These are phyloP conservation scores for Pseudoturritis turrita DNA, from an alignment of 345 rosid species.

Conservation along the genomic window DNA sequence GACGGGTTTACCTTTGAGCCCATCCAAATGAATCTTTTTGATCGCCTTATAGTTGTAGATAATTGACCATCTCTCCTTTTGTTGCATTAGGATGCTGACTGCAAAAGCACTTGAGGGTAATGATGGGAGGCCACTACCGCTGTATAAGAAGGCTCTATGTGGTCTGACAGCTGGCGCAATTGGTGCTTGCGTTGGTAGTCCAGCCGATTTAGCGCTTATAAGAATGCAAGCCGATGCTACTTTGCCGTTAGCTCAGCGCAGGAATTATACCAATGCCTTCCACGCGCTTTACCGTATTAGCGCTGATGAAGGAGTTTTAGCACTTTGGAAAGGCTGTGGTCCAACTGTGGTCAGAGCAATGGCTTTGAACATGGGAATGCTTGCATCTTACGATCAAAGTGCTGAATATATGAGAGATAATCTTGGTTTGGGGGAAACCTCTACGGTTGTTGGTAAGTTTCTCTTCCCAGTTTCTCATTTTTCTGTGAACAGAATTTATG, in stretches of 20 bases:
- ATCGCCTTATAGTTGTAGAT: background rate
- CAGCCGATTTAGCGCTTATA: constrained; percentile 95
- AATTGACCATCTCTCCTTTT: background rate
- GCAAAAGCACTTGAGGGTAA: constrained; percentile 82
- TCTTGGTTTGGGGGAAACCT: constrained; percentile 64
- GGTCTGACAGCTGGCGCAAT: constrained; percentile 99
- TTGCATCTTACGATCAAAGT: constrained; percentile 97
- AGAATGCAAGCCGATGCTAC: constrained; percentile 99
- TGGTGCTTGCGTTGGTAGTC: constrained; percentile 87
- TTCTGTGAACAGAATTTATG: background rate
- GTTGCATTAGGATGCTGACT: constrained; percentile 64
- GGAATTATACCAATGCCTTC: constrained; percentile 90
- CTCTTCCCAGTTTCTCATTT: background rate
- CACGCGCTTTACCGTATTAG: constrained; percentile 82
- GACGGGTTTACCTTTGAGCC: background rate
- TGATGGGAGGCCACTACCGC: constrained; percentile 94
- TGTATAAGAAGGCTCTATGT: constrained; percentile 94
- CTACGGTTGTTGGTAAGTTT: constrained; percentile 58
- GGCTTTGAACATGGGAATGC: constrained; percentile 99
- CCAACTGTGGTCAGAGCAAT: constrained; percentile 99
- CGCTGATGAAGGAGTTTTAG: constrained; percentile 86
- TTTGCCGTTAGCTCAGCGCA: constrained; percentile 84
- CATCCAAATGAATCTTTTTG: background rate
- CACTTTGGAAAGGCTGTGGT: constrained; percentile 99
- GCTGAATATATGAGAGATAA: constrained; percentile 84